Conservation (phyloP, 768 basidiomycete species). For the Auriscalpium vulgare region DNA sequence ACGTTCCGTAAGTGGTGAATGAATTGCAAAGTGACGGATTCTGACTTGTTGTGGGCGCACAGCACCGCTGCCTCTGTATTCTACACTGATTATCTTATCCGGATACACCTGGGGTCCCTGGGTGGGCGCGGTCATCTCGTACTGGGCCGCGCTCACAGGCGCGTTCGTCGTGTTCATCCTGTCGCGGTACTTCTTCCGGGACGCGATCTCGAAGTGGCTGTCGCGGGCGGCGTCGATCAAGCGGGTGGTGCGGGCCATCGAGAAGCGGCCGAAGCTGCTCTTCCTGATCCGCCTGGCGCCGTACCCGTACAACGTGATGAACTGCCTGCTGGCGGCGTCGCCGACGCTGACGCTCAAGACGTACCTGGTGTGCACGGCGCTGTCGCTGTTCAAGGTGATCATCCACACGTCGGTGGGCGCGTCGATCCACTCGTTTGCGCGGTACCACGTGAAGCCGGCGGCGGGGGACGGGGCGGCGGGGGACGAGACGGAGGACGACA, state of each 20-base stretch:
- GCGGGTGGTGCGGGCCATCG: constrained; percentile 80
- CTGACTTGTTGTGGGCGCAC: constrained; percentile 10
- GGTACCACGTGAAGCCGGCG: constrained; percentile 36
- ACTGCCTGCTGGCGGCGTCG: constrained; percentile 86
- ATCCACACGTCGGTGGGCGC: constrained; percentile 86
- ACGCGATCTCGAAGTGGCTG: constrained; percentile 65
- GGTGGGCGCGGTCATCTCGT: constrained; percentile 81
- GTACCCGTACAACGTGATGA: constrained; percentile 92
- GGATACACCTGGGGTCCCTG: constrained; percentile 87
- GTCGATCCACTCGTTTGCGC: constrained; percentile 78
- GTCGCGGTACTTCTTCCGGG: constrained; percentile 67
- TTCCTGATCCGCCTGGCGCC: constrained; percentile 91
- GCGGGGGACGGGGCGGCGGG: constrained; percentile 16
- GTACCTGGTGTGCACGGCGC: constrained; percentile 71
- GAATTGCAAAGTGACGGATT: constrained; percentile 6
- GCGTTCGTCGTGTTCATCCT: constrained; percentile 78
- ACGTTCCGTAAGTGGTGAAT: constrained; percentile 63
- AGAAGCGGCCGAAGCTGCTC: constrained; percentile 78
- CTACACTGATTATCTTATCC: constrained; percentile 85
- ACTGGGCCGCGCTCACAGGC: constrained; percentile 77
- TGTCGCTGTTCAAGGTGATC: constrained; percentile 84
- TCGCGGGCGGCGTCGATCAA: constrained; percentile 62
- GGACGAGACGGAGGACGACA: constrained; percentile 26
- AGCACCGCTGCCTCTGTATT: constrained; percentile 91
- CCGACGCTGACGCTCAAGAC: constrained; percentile 72